These are phyloP conservation scores for Theileria parva DNA, from an alignment of 169 alveolate genomes.

Conservation along the genomic window DNA sequence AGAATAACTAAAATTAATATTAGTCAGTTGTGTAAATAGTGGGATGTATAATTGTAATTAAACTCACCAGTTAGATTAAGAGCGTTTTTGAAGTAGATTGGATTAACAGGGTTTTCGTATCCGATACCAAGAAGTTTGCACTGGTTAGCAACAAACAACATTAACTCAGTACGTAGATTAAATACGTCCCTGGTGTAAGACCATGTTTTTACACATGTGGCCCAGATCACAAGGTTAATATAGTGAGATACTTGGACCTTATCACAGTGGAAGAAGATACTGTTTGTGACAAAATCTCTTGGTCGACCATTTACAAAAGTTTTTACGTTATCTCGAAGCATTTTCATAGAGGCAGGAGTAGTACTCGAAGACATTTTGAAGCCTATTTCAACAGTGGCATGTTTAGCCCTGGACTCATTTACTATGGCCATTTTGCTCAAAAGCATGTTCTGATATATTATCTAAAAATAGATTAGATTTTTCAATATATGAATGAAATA, in stretches of 20 bases:
- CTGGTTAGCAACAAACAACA: constrained; percentile 67
- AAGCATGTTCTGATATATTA: constrained; percentile 78
- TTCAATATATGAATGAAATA: neutral
- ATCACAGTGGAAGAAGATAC: constrained; percentile 74
- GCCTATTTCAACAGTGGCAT: constrained; percentile 73
- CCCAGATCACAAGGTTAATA: constrained; percentile 63
- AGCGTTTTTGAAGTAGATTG: constrained; percentile 59
- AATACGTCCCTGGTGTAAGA: constrained; percentile 62
- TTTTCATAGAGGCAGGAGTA: constrained; percentile 82
- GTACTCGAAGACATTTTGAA: constrained; percentile 75
- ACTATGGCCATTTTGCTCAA: constrained; percentile 76
- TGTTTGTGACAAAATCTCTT: constrained; percentile 76
- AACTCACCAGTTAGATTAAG: constrained; percentile 1
- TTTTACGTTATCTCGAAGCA: constrained; percentile 74
- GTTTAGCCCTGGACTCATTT: constrained; percentile 81
- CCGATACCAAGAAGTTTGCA: constrained; percentile 73
- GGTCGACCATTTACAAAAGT: constrained; percentile 80
- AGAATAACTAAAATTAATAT: no score
- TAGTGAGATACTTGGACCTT: constrained; percentile 80
- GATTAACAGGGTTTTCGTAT: constrained; percentile 64
- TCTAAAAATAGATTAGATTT: neutral
- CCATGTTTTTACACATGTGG: constrained; percentile 75
- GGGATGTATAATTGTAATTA: neutral
- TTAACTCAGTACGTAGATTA: constrained; percentile 58
- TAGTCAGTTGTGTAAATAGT: neutral